These are phyloP conservation scores for Candida piceae DNA, from an alignment of 805 yeast genomes.

Conservation along the genomic window DNA sequence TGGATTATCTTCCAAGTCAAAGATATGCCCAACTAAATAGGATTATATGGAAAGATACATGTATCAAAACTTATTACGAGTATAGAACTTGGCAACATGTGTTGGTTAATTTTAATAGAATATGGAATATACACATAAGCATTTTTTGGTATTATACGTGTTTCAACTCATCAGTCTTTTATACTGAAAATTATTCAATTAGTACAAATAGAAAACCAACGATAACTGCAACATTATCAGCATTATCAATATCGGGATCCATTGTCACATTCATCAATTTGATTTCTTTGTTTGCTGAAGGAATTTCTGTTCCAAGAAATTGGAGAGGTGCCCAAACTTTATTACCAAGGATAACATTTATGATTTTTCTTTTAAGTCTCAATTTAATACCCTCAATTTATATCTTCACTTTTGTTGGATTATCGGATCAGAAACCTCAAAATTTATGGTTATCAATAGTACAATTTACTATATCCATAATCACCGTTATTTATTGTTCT, in stretches of 20 bases:
- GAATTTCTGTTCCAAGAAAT: conserved; percentile 59
- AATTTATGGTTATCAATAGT: conserved; percentile 44
- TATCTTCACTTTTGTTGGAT: conserved; percentile 38
- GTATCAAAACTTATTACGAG: conserved; percentile 72
- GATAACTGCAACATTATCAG: conserved; percentile 46
- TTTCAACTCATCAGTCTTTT: conserved; percentile 63
- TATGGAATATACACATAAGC: conserved; percentile 73
- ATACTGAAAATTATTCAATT: conserved; percentile 53
- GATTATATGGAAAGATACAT: conserved; percentile 62
- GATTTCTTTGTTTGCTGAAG: conserved; percentile 52
- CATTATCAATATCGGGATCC: conserved; percentile 64
- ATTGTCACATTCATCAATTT: conserved; percentile 54
- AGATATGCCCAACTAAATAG: conserved; percentile 51
- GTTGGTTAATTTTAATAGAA: conserved; percentile 66
- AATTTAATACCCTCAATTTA: conserved; percentile 49
- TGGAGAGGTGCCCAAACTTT: conserved; percentile 72
- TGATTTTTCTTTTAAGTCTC: conserved; percentile 37
- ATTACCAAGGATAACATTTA: conserved; percentile 38
- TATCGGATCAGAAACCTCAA: conserved; percentile 27
- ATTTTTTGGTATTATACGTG: conserved; percentile 75
- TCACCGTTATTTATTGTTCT: conserved; percentile 53
- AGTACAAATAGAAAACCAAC: conserved; percentile 57
- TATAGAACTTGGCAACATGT: conserved; percentile 74
- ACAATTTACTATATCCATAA: conserved; percentile 52
- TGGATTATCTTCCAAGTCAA: conserved; percentile 49